Percentiles rank a stretch among this genome's conserved stretches.
phyloP scores from a whole-genome alignment of 1,139 yeast genomes.

The Ogataea hybrid region DNA sequence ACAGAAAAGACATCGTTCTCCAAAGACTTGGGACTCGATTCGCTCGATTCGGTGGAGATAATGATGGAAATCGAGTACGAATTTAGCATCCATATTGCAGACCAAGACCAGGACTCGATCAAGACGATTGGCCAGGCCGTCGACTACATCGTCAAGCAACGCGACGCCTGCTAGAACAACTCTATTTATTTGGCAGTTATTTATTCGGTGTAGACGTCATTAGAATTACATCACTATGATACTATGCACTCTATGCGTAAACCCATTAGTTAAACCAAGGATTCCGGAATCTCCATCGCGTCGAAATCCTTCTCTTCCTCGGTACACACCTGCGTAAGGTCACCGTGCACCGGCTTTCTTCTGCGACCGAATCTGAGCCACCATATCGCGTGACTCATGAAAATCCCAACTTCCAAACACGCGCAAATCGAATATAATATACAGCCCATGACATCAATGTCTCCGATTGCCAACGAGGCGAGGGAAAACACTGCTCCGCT shows the following conservation, averaged over 20 bases:
- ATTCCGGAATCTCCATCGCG: not conserved
- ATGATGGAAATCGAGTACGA: slow-evolving; percentile 89
- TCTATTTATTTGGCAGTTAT: slow-evolving; percentile 2
- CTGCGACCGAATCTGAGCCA: slow-evolving; percentile 33
- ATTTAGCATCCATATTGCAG: slow-evolving; percentile 71
- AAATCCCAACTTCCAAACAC: slow-evolving; percentile 74
- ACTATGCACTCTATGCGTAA: not conserved
- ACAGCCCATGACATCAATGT: slow-evolving; percentile 74
- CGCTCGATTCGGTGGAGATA: slow-evolving; percentile 85
- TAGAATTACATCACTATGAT: slow-evolving; percentile 3
- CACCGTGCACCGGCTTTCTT: not conserved
- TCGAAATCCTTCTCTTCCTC: slow-evolving; percentile 1
- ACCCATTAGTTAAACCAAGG: slow-evolving; percentile 2
- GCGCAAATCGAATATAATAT: slow-evolving; percentile 71
- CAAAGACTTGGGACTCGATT: slow-evolving; percentile 80
- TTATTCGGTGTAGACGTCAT: slow-evolving; percentile 4
- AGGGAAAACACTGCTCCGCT: slow-evolving; percentile 79
- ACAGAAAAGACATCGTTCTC: slow-evolving; percentile 60
- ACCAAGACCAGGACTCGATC: slow-evolving; percentile 78
- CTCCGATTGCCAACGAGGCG: slow-evolving; percentile 52
- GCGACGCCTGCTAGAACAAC: slow-evolving; percentile 55
- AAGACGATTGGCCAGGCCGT: slow-evolving; percentile 83
- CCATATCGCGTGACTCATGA: slow-evolving; percentile 71
- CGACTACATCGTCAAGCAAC: slow-evolving; percentile 69
- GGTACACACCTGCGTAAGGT: slow-evolving; percentile 3